A percentile compares a stretch with the other conserved stretches of the same genome.
These are phyloP conservation scores for Colletotrichum lupini DNA, from an alignment of 2,329 filamentous ascomycete genomes.

Conservation along the genomic window DNA sequence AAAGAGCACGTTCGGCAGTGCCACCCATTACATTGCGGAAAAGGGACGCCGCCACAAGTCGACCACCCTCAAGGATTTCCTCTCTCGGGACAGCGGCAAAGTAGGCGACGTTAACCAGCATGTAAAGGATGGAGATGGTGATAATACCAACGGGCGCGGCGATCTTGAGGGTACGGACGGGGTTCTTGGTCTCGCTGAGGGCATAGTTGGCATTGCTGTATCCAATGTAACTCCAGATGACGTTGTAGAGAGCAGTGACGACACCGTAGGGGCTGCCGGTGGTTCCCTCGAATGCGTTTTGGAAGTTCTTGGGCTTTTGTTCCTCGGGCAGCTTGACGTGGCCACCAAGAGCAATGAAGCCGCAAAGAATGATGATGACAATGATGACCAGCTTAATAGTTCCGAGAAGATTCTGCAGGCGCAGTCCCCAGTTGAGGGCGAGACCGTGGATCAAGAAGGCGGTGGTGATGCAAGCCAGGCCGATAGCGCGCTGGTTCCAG, in stretches of 20 bases:
- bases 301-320: constrained; percentile 70
- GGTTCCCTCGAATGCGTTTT: constrained; percentile 72
- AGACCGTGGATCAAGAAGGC: constrained; percentile 75
- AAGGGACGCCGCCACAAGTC: constrained; percentile 64
- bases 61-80: constrained; percentile 62
- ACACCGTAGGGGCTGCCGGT: constrained; percentile 74
- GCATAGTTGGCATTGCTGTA: constrained; percentile 77
- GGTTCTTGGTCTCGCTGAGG: constrained; percentile 73
- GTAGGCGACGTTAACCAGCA: constrained; percentile 75
- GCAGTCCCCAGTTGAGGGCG: constrained; percentile 73
- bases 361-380: constrained; percentile 72
- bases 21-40: constrained; percentile 67
- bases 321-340: constrained; percentile 63
- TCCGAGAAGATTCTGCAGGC: constrained; percentile 74
- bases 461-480: constrained; percentile 72
- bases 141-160: constrained; percentile 71
- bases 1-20: constrained; percentile 67
- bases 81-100: constrained; percentile 68
- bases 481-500: constrained; percentile 76
- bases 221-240: constrained; percentile 77
- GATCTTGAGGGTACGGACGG: constrained; percentile 71
- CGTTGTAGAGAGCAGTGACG: constrained; percentile 77
- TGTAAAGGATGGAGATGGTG: constrained; percentile 70
- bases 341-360: constrained; percentile 71
- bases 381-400: constrained; percentile 74